A percentile compares a stretch with the other conserved stretches of the same genome.
Conservation (phyloP, 2,329 filamentous ascomycete genomes). For the Cordyceps cateniannulata region DNA sequence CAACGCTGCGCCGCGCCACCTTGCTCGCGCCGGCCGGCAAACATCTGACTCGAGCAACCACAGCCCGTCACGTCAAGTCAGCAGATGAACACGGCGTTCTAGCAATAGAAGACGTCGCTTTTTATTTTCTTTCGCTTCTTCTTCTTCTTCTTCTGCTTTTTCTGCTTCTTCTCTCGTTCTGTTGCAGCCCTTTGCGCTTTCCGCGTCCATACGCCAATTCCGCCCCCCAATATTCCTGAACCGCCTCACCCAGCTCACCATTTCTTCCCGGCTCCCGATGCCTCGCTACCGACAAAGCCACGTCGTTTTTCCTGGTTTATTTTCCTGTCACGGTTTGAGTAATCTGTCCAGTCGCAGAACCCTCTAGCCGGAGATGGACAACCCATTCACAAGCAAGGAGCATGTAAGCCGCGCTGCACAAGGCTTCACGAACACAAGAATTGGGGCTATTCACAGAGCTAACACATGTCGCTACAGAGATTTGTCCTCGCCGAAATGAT, state of each 20-base stretch:
- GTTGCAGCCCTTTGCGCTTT: neutral
- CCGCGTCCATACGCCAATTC: neutral
- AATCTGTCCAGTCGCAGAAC: neutral
- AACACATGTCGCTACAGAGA: slow-evolving; percentile 33
- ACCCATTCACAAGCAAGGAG: slow-evolving; percentile 41
- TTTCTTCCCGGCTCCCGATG: neutral
- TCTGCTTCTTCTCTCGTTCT: neutral
- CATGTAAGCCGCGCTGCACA: slow-evolving; percentile 35
- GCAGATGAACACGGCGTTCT: neutral
- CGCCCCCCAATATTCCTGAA: neutral
- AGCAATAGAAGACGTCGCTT: neutral
- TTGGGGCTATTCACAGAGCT: neutral
- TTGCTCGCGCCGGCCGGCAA: neutral
- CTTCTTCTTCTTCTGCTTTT: neutral
- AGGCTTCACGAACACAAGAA: neutral
- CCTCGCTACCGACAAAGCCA: slow-evolving; percentile 6
- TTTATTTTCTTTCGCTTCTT: neutral
- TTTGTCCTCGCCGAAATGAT: slow-evolving; percentile 53
- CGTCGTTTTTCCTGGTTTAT: slow-evolving; percentile 8
- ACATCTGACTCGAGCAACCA: neutral
- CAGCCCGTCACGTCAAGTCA: neutral
- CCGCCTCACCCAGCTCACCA: neutral
- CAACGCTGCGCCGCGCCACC: neutral
- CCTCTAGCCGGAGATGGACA: slow-evolving; percentile 3
- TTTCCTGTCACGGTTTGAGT: neutral